Percentiles rank a stretch among this genome's conserved stretches.
phyloP scores from a whole-genome alignment of 176 grass and related monocot genomes.

The Paspalum vaginatum region DNA sequence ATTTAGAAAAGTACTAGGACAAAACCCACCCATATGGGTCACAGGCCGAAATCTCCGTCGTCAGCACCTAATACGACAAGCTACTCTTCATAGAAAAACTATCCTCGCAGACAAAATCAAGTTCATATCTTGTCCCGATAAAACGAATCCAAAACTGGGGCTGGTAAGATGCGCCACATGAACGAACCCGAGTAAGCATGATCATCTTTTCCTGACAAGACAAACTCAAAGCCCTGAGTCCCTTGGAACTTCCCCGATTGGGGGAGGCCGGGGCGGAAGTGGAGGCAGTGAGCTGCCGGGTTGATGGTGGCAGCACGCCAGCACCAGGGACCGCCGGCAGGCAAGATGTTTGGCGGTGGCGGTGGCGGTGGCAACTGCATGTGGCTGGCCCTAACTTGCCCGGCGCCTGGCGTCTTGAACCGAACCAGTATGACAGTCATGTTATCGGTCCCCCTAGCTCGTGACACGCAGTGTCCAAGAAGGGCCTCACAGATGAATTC shows the following conservation, averaged over 20 bases:
- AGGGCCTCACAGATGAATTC: constrained; percentile 25
- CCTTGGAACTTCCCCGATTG: not conserved
- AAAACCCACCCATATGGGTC: not conserved
- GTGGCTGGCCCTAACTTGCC: not conserved
- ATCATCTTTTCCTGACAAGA: constrained; percentile 31
- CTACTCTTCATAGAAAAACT: constrained; percentile 20
- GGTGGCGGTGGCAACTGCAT: not conserved
- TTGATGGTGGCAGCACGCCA: not conserved
- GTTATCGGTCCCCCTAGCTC: constrained; percentile 24
- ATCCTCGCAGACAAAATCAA: constrained; percentile 27
- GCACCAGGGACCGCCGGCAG: not conserved
- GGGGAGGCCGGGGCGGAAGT: not conserved
- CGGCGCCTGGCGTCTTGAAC: constrained; percentile 20
- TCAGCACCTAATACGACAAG: constrained; percentile 12
- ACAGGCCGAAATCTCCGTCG: constrained; percentile 12
- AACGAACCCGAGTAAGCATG: constrained; percentile 22
- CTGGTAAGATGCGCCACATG: constrained; percentile 13
- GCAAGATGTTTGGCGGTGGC: not conserved
- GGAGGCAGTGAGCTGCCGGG: not conserved
- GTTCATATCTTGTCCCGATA: constrained; percentile 18
- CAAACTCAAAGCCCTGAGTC: not conserved
- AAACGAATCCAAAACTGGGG: not conserved
- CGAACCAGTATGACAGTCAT: constrained; percentile 52
- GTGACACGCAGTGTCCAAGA: constrained; percentile 10
- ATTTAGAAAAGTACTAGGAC: not conserved